These are phyloP conservation scores for Sanghuangporus baumii DNA, from an alignment of 1,284 basidiomycete genomes.

Conservation along the genomic window DNA sequence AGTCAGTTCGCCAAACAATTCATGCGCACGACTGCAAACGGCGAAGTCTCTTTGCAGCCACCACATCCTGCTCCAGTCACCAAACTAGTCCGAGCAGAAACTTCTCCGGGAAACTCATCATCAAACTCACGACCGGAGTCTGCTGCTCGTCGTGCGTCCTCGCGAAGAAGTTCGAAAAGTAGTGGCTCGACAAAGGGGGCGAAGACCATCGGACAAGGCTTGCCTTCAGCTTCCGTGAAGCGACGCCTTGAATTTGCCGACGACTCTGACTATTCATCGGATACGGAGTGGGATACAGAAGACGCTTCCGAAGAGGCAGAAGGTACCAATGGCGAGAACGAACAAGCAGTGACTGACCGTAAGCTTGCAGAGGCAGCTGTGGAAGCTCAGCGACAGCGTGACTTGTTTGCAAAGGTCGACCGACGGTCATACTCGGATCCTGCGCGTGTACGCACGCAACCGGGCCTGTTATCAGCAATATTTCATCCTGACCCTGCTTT, in stretches of 20 bases:
- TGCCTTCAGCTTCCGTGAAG: conserved; percentile 5
- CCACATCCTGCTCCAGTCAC: not conserved
- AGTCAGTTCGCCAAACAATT: not conserved
- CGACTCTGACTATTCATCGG: conserved; percentile 18
- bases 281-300: conserved; percentile 26
- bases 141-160: not conserved
- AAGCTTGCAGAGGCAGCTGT: conserved; percentile 31
- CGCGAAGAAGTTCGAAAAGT: not conserved
- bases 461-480: conserved; percentile 59
- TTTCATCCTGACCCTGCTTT: conserved; percentile 63
- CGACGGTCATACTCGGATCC: conserved; percentile 58
- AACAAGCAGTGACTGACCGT: conserved; percentile 19
- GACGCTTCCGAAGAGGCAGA: conserved; percentile 25
- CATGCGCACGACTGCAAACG: not conserved
- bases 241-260: conserved; percentile 8
- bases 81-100: not conserved
- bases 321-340: conserved; percentile 19
- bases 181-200: not conserved
- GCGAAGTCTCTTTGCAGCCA: not conserved
- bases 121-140: not conserved
- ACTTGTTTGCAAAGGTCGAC: conserved; percentile 76
- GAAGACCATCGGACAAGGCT: not conserved
- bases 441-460: conserved; percentile 37
- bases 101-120: not conserved
- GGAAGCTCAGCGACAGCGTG: conserved; percentile 63